These are phyloP conservation scores for Xylariaceae sp. DNA, from an alignment of 2,329 filamentous ascomycete species.

Conservation along the genomic window DNA sequence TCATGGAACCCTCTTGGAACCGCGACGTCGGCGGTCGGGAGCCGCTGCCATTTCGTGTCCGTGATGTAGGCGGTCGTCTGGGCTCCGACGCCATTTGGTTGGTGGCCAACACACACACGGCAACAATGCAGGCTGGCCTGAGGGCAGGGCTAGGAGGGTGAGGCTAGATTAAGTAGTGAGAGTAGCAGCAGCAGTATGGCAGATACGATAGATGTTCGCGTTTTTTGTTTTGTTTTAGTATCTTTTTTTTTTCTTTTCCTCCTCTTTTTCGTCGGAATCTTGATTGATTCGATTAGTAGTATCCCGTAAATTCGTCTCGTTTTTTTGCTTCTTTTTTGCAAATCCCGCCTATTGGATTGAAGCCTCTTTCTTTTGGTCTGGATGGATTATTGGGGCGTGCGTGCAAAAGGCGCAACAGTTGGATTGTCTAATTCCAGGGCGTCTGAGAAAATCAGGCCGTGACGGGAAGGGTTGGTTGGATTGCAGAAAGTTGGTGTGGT, in stretches of 20 bases:
- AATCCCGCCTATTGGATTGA: not conserved
- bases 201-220: not conserved
- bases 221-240: not conserved
- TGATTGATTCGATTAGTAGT: not conserved
- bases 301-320: not conserved
- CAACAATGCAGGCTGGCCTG: too few relatives aligned
- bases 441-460: not conserved
- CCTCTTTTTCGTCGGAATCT: not conserved
- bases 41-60: conserved; percentile 35
- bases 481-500: not conserved
- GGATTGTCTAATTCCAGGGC: not conserved
- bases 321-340: not conserved
- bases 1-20: conserved; percentile 82
- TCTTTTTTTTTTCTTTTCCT: not conserved
- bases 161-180: too few relatives aligned
- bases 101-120: not conserved
- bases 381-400: not conserved
- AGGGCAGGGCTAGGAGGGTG: too few relatives aligned
- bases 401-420: not conserved
- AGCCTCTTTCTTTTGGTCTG: not conserved
- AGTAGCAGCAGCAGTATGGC: not conserved
- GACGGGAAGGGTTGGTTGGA: not conserved
- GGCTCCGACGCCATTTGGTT: conserved; percentile 26
- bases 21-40: conserved; percentile 34
- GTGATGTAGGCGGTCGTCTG: conserved; percentile 31